Base-by-base conservation (phyloP, 192 early-diverging fungal species). In the Coemansia sp. region DNA sequence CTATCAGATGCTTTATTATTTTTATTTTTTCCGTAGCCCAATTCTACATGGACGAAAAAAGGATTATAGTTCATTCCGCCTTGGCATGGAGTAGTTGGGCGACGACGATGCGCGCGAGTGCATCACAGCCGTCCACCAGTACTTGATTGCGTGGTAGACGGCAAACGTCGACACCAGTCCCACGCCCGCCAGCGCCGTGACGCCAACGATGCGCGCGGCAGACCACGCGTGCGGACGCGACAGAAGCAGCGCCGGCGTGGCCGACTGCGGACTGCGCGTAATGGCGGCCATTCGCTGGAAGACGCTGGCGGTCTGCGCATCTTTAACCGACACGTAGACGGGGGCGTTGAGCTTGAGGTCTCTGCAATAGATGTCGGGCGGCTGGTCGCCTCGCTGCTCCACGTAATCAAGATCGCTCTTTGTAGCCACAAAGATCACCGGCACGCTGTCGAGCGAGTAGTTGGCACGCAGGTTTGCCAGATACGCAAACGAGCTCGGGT, bases 351-450 rank as follows among this genome's bases (percentile, higher is more conserved):
- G 84, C 3, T 91, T 90, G 6, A 98, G 81, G 43, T 87, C 85
- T 15, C 95, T 86, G 67, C 98, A 99, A 72, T 95, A 99, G 1
- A 91, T 91, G 68, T 98, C 96, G 3, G 98, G 98, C 55, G 94
- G 94, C 36, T 90, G 77, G 13, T 93, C 94, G 52, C 90, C 86
- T 5, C 94, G 80, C 74, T 92, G 74, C 68, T 83, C 57, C 0
- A 98, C 95, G 26, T 93, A 79, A 72, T 98, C 95, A 36, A 89
- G 80, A 61, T 99, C 98, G 67, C 94, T 91, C 65, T 98, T 97
- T 41, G 96, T 96, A 2, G 96, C 95, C 42, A 99, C 93, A 85
- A 96, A 94, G 4, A 98, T 90, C 36, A 87, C 86, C 2, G 98
- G 96, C 49, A 96, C 69, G 69, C 89, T 82, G 51, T 94, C 93